Evolutionary conservation across 768 basidiomycete species (phyloP).

Genomic region (Leccinum ochraceum): DNA sequence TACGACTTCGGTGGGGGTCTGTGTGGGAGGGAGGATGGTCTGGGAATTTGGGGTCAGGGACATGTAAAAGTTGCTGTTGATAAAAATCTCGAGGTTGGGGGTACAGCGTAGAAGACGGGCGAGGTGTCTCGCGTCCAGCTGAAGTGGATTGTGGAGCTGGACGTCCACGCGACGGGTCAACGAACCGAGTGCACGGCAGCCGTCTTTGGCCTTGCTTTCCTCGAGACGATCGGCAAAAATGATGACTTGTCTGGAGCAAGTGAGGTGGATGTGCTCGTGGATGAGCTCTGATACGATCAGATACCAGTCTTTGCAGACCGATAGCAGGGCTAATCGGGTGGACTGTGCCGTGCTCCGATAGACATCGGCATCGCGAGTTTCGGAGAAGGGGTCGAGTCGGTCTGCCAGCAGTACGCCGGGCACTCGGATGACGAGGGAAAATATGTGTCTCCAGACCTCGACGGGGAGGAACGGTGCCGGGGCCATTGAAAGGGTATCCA

Average conservation of each 20-base stretch:
- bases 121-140: conserved; percentile 21
- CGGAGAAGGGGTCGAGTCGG: conserved; percentile 43
- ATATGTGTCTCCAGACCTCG: conserved; percentile 44
- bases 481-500: conserved; percentile 11
- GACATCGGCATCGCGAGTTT: conserved; percentile 31
- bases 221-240: conserved; percentile 39
- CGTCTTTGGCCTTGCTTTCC: conserved; percentile 18
- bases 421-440: conserved; percentile 36
- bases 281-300: conserved; percentile 39
- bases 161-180: conserved; percentile 46
- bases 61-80: conserved; percentile 40
- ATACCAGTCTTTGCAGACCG: conserved; percentile 43
- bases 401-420: conserved; percentile 36
- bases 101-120: conserved; percentile 42
- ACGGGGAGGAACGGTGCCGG: conserved; percentile 31
- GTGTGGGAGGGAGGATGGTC: conserved; percentile 22
- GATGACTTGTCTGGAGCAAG: conserved; percentile 36
- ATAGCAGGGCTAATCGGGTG: conserved; percentile 34
- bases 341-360: conserved; percentile 30
- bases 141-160: conserved; percentile 36
- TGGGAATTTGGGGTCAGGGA: conserved; percentile 21
- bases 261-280: conserved; percentile 43
- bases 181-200: conserved; percentile 37
- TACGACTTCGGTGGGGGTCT: conserved; percentile 37
- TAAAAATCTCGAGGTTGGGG: conserved; percentile 46